Evolutionary conservation across 352 stramenopile genomes (phyloP), one percentile per base, ranked within the genome.

Genomic region (Globisporangium nodosum): DNA sequence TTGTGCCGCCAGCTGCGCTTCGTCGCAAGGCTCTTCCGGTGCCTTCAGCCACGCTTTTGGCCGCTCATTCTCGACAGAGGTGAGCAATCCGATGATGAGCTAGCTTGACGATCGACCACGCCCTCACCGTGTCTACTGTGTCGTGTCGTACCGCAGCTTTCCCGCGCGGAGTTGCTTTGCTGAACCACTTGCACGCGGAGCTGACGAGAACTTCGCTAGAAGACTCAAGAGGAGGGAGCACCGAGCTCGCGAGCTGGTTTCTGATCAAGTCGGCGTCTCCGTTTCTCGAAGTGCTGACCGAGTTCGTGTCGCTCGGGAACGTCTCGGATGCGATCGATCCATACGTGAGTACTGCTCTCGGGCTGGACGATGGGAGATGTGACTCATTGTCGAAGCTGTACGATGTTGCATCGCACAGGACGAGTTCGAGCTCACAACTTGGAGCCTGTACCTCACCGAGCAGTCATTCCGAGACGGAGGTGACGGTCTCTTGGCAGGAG

Each of bases 181-280:
- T 91, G 13, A 70, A 87, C 42, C 66, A 73, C 50, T 59, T 90
- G 7, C 54, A 88, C 42, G 49, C 63, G 1, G 59, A 81, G 16
- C 40, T 86, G 30, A 69, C 54, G 13, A 61, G 56, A 13, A 56
- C 71, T 50, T 63, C 72, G 20, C 63, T 64, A 20, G 65, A 76
- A 48, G 81, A 91, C 49, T 56, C 65, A 1, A 49, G 49, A 5
- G 70, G 77, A 11, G 33, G 58, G 24, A 61, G 69, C 27, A 54
- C 70, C 35, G 37, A 64, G 20, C 39, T 91, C 18, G 53, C 74
- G 9, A 69, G 47, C 21, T 90, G 81, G 81, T 68, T 91, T 33
- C 65, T 91, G 31, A 64, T 83, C 1, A 81, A 80, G 50, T 62
- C 74, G 20, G 72, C 67, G n/a, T 65, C 60, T 16, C 77, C 81